phyloP scores from a whole-genome alignment of 2,329 filamentous ascomycete species.

The Ramularia collo-cygni region DNA sequence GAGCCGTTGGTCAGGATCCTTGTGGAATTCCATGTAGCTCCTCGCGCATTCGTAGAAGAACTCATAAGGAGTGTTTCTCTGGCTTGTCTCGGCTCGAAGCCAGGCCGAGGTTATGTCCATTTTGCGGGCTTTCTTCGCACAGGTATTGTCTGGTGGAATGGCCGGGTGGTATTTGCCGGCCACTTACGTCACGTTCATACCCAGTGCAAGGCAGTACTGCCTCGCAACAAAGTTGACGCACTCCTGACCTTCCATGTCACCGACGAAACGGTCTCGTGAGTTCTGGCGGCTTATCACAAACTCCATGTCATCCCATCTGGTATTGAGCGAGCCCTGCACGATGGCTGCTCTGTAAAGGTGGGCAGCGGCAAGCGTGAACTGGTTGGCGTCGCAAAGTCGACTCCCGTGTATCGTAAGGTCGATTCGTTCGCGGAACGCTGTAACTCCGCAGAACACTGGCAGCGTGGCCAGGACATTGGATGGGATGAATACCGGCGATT shows the following conservation, averaged over 20 bases:
- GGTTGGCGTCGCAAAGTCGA: too few relatives aligned
- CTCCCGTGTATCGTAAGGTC: background rate
- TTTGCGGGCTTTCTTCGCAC: too few relatives aligned
- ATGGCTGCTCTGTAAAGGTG: conserved; percentile 1
- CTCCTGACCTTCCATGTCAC: background rate
- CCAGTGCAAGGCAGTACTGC: conserved; percentile 1
- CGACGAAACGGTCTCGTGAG: background rate
- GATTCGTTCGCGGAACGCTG: background rate
- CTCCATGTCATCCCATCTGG: conserved; percentile 1
- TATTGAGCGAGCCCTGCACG: background rate
- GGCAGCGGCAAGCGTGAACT: background rate
- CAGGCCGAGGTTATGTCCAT: too few relatives aligned
- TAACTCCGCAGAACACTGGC: background rate
- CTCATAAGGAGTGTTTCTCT: too few relatives aligned
- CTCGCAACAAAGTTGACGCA: background rate
- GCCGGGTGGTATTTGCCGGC: background rate
- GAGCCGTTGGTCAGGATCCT: background rate
- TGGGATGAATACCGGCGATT: background rate
- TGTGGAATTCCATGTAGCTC: too few relatives aligned
- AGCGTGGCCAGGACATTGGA: background rate
- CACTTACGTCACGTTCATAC: background rate
- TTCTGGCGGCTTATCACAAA: background rate
- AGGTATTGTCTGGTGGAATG: background rate
- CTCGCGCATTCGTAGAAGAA: too few relatives aligned
- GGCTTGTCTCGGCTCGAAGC: too few relatives aligned